These are phyloP conservation scores for Magnolia officinalis DNA, from an alignment of 164 flowering plant genomes.

Conservation along the genomic window DNA sequence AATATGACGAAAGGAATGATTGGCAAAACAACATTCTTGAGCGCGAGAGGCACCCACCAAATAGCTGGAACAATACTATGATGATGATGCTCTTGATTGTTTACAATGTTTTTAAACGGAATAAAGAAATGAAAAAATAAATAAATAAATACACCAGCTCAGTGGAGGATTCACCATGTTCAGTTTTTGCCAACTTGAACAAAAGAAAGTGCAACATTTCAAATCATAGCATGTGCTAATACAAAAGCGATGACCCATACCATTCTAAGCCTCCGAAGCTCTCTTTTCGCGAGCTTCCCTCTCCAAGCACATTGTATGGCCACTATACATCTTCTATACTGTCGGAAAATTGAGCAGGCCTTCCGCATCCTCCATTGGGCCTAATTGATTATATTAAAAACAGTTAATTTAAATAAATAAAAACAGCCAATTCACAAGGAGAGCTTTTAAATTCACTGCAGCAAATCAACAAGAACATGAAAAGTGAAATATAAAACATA, in stretches of 20 bases:
- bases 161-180: no score
- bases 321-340: conserved; percentile 48
- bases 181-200: no score
- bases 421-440: background rate
- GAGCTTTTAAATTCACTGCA: background rate
- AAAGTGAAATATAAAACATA: background rate
- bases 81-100: no score
- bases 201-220: no score
- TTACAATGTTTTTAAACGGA: no score
- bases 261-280: conserved; percentile 66
- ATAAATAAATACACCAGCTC: no score
- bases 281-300: conserved; percentile 72
- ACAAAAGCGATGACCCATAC: conserved; percentile 26
- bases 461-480: background rate
- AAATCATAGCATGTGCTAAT: no score
- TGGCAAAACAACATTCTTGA: no score
- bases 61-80: no score
- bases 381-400: conserved; percentile 25
- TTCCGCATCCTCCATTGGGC: conserved; percentile 80
- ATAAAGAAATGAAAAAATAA: no score
- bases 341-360: conserved; percentile 42
- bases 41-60: no score
- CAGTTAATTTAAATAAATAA: background rate
- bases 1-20: no score
- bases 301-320: conserved; percentile 92